Evolutionary conservation across 805 yeast genomes (phyloP), one percentile per base, ranked within the genome.

Genomic region (Tanozyma kutaoensis): DNA sequence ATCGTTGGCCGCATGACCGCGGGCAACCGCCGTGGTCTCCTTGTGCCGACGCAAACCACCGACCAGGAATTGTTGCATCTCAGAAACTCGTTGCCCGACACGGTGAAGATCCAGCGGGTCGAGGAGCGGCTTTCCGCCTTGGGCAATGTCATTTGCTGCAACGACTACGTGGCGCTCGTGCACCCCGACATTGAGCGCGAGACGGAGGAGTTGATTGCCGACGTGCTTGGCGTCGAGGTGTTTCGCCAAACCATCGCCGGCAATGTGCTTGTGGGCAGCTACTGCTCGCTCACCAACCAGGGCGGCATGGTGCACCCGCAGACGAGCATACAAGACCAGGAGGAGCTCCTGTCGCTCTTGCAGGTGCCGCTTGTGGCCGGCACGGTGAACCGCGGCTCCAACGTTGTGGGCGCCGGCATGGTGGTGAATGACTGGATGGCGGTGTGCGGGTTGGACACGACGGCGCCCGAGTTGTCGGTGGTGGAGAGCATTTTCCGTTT

Each of bases 181-280:
- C 99, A 91, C 57, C 99, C 99, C 27, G 99, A 91, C 62, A 84
- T 91, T 39, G 99, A 91, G 65, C 77, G 98, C 52, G 99, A 91
- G 59, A 91, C 98, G 28, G 99, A 91, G 62, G 99, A 91, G 62
- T 64, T 91, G 43, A 91, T 91, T 50, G 94, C 97, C 24, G 99
- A 91, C 55, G 95, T 86, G 11, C 68, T 91, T 32, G 99, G 98
- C 34, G 99, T 91, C 28, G 99, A 91, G 60, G 99, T 91, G 24
- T 91, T 91, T 70, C 78, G 97, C 63, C 98, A 91, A 59, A 91
- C 99, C 25, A 86, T 91, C 43, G 96, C 98, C 10, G 96, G 96
- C 42, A 88, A 91, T 56, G 96, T 91, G 32, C 68, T 91, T 35
- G 98, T 91, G 29, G 99, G 99, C 31, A 80, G 95, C 5, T 91